A percentile compares a stretch with the other conserved stretches of the same genome.
Evolutionary conservation across 331 rosid genomes (phyloP).

Genomic region (Malus hybrid): DNA sequence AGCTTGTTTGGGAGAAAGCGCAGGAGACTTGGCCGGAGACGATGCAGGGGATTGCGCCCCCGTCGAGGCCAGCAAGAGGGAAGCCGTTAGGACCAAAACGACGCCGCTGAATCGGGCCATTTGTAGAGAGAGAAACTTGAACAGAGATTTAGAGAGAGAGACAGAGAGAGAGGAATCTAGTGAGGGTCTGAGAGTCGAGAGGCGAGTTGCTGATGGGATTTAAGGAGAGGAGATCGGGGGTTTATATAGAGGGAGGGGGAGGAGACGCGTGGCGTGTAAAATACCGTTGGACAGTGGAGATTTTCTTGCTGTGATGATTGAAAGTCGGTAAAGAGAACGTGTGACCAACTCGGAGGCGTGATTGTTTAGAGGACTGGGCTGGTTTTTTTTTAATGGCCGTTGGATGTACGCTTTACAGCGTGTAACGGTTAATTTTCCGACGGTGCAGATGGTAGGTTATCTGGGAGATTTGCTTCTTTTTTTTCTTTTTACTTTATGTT

Average conservation of each 20-base stretch:
- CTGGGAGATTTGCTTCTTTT: neutral
- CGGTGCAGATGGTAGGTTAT: neutral
- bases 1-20: neutral
- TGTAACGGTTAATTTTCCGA: neutral
- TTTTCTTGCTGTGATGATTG: neutral
- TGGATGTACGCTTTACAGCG: neutral
- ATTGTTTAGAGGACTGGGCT: neutral
- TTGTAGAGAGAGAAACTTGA: neutral
- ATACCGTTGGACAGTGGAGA: neutral
- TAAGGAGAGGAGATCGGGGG: neutral
- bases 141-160: neutral
- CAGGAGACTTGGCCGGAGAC: neutral
- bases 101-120: neutral
- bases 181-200: neutral
- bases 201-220: neutral
- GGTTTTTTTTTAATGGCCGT: neutral
- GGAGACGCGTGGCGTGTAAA: neutral
- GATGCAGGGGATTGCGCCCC: neutral
- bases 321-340: neutral
- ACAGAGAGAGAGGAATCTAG: neutral
- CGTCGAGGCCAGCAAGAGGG: neutral
- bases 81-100: neutral
- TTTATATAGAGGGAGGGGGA: neutral
- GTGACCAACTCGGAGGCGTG: neutral
- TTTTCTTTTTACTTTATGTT: neutral